A percentile compares a stretch with the other conserved stretches of the same genome.
phyloP scores from a whole-genome alignment of 805 yeast species.

The Candida xyloterini region DNA sequence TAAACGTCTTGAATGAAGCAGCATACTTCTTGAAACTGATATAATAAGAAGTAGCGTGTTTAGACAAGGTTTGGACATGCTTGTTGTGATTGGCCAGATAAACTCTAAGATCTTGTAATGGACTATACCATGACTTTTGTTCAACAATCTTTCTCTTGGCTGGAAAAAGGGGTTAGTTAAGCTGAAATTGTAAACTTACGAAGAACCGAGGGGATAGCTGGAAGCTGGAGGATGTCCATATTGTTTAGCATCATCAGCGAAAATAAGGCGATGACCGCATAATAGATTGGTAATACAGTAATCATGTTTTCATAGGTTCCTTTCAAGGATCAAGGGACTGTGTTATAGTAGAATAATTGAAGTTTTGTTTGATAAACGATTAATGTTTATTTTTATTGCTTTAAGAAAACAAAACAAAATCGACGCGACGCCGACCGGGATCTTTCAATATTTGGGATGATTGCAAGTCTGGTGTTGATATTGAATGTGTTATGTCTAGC shows the following conservation, averaged over 20 bases:
- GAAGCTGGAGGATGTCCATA: conserved; percentile 13
- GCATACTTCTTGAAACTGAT: not conserved
- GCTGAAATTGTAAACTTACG: conserved; percentile 1
- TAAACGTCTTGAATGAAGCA: not conserved
- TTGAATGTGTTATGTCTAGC: conserved; percentile 7
- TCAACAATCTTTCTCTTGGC: not conserved
- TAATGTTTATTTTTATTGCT: conserved; percentile 9
- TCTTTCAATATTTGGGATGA: not conserved
- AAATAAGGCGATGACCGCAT: conserved; percentile 17
- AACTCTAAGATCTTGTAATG: conserved; percentile 1
- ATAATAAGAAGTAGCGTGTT: conserved; percentile 8
- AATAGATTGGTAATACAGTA: conserved; percentile 16
- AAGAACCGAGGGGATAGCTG: conserved; percentile 3
- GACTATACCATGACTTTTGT: not conserved
- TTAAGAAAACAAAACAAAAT: not conserved
- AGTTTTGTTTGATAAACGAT: not conserved
- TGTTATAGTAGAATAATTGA: not conserved
- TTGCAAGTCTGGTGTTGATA: not conserved
- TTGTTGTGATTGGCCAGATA: conserved; percentile 16
- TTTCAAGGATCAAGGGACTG: not conserved
- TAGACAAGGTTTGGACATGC: conserved; percentile 8
- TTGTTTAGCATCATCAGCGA: conserved; percentile 15
- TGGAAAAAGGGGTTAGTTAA: not conserved
- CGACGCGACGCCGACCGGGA: conserved; percentile 8
- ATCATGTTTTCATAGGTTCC: conserved; percentile 8